These are phyloP conservation scores for Omphalotus guepiniiformis DNA, from an alignment of 768 basidiomycete genomes.

Conservation along the genomic window DNA sequence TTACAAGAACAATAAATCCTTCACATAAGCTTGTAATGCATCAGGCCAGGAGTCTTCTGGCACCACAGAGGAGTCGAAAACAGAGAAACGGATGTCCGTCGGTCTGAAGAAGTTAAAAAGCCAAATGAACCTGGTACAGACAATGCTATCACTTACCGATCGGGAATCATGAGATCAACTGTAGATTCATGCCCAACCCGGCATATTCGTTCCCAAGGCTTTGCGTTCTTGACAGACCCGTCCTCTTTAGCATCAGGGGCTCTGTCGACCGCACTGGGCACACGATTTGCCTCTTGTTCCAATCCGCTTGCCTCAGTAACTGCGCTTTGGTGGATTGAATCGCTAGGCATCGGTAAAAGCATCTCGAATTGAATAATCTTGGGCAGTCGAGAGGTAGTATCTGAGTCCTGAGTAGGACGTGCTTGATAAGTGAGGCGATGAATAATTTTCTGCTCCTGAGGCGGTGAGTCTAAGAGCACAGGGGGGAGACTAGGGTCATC, in stretches of 20 bases:
- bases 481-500: conserved; percentile 34
- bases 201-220: conserved; percentile 22
- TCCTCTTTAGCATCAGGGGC: not conserved
- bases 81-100: conserved; percentile 53
- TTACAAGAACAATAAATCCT: conserved; percentile 39
- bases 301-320: conserved; percentile 1
- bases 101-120: conserved; percentile 31
- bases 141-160: conserved; percentile 38
- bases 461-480: conserved; percentile 25
- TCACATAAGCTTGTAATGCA: conserved; percentile 37
- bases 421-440: conserved; percentile 49
- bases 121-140: not conserved
- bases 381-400: conserved; percentile 10
- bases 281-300: not conserved
- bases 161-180: conserved; percentile 52
- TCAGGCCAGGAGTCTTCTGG: conserved; percentile 31
- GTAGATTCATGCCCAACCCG: conserved; percentile 32
- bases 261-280: no score
- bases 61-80: conserved; percentile 29
- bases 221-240: not conserved
- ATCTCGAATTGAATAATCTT: conserved; percentile 45
- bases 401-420: conserved; percentile 14
- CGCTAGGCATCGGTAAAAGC: conserved; percentile 18
- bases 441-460: conserved; percentile 28
- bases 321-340: not conserved